Percentiles rank a stretch among this genome's conserved stretches.
Conservation (phyloP, 164 flowering plant genomes). For the Brasenia schreberi region DNA sequence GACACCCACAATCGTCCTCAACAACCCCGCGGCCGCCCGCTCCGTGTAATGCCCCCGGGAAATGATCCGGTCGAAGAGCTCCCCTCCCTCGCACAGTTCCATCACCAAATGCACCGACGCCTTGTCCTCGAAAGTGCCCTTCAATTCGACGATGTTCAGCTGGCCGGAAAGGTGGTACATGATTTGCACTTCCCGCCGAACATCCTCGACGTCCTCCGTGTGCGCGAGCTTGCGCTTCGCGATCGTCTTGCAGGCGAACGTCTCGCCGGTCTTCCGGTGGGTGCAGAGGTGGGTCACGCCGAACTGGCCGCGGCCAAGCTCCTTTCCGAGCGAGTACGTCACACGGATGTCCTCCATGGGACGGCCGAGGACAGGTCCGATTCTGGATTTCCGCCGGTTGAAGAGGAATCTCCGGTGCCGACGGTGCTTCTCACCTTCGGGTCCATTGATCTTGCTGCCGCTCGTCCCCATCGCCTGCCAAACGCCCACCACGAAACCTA, state of each 20-base stretch:
- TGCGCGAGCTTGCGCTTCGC: constrained; percentile 22
- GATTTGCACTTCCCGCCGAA: constrained; percentile 27
- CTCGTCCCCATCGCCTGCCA: background rate
- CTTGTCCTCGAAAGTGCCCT: constrained; percentile 23
- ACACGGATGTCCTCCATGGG: constrained; percentile 11
- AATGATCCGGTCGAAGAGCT: constrained; percentile 26
- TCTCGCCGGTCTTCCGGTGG: constrained; percentile 15
- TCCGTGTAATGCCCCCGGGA: constrained; percentile 27
- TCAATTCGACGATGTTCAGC: constrained; percentile 19
- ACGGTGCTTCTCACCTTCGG: background rate
- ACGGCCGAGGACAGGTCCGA: constrained; percentile 7
- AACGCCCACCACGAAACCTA: no score
- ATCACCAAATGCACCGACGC: constrained; percentile 23
- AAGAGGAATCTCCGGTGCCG: background rate
- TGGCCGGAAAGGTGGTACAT: constrained; percentile 28
- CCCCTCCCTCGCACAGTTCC: constrained; percentile 29
- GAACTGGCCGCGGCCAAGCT: constrained; percentile 29
- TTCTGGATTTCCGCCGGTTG: constrained; percentile 1
- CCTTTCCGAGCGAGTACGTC: constrained; percentile 17
- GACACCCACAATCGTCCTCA: constrained; percentile 10
- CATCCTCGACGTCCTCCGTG: constrained; percentile 24
- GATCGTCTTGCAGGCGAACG: constrained; percentile 24
- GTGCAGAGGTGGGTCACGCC: constrained; percentile 21
- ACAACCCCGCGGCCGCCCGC: constrained; percentile 17
- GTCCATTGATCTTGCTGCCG: background rate